Conservation (phyloP, 768 basidiomycete species). For the Arthromyces matolae region DNA sequence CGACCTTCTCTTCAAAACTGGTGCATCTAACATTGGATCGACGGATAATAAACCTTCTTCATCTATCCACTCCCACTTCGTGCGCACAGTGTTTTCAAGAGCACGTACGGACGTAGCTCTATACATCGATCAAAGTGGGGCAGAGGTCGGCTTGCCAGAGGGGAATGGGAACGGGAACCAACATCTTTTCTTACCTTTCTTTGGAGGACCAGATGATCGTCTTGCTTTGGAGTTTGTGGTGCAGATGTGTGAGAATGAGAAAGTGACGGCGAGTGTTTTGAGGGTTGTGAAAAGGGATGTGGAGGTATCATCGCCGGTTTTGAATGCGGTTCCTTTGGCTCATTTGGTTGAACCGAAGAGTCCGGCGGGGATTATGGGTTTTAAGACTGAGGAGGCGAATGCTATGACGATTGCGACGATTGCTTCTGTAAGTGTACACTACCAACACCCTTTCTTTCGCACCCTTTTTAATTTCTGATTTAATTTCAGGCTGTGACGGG, state of each 20-base stretch:
- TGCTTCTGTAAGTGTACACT: slow-evolving; percentile 45
- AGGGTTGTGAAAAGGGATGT: slow-evolving; percentile 53
- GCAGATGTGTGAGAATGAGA: slow-evolving; percentile 72
- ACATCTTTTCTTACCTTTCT: slow-evolving; percentile 86
- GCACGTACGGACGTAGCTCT: slow-evolving; percentile 75
- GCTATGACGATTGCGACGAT: slow-evolving; percentile 45
- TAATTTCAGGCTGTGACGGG: slow-evolving; percentile 31
- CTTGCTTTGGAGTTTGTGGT: slow-evolving; percentile 80
- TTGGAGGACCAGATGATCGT: slow-evolving; percentile 92
- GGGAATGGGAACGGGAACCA: slow-evolving; percentile 32
- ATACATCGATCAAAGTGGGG: slow-evolving; percentile 66
- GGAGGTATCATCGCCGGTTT: slow-evolving; percentile 12
- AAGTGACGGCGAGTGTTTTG: slow-evolving; percentile 71
- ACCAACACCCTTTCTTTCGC: slow-evolving; percentile 9
- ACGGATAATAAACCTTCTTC: slow-evolving; percentile 40
- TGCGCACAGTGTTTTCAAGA: slow-evolving; percentile 74
- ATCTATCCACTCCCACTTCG: slow-evolving; percentile 74
- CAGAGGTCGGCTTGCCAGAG: slow-evolving; percentile 6
- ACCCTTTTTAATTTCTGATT: background rate
- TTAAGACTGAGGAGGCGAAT: slow-evolving; percentile 31
- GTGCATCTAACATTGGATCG: background rate
- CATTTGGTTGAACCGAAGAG: slow-evolving; percentile 24
- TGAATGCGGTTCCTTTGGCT: slow-evolving; percentile 24
- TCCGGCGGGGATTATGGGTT: slow-evolving; percentile 11
- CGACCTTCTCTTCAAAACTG: slow-evolving; percentile 54